These are phyloP conservation scores for Pinus albicaulis DNA, from an alignment of 75 land plant species.

Conservation along the genomic window DNA sequence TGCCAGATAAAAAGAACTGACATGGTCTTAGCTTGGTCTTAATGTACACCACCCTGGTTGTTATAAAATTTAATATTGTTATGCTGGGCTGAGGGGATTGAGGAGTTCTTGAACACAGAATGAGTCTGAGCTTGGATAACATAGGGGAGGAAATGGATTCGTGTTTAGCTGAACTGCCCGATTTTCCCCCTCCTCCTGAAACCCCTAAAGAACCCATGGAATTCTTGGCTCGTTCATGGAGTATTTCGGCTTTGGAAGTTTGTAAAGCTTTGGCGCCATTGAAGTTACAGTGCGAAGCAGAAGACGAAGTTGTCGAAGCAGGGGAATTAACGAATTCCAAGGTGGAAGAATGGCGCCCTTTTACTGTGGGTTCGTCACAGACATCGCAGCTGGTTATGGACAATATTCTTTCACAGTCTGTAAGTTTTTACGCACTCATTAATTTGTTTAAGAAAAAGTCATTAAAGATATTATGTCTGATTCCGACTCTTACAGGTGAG, in stretches of 20 bases:
- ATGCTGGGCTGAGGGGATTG: background rate
- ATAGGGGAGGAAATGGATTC: background rate
- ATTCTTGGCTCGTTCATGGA: constrained; percentile 89
- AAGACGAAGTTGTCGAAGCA: background rate
- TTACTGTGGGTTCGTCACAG: constrained; percentile 81
- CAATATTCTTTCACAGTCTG: constrained; percentile 77
- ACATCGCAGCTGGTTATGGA: constrained; percentile 88
- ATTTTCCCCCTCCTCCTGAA: constrained; percentile 49
- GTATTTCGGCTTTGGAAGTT: constrained; percentile 76
- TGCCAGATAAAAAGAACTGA: background rate
- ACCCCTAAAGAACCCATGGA: constrained; percentile 95
- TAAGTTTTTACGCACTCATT: constrained; percentile 26
- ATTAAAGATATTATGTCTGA: background rate
- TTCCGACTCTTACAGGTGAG: background rate
- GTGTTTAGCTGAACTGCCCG: background rate
- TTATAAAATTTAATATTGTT: no score
- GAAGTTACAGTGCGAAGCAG: constrained; percentile 3
- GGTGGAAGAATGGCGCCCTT: constrained; percentile 23
- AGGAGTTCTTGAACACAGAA: background rate
- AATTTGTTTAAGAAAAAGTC: background rate
- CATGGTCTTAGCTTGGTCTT: background rate
- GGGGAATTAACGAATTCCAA: no score
- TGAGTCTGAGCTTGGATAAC: background rate
- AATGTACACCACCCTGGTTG: background rate
- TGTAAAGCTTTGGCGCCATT: constrained; percentile 64